phyloP scores from a whole-genome alignment of 495 filamentous ascomycete species.

The Pseudomonodictys pantanalensis region DNA sequence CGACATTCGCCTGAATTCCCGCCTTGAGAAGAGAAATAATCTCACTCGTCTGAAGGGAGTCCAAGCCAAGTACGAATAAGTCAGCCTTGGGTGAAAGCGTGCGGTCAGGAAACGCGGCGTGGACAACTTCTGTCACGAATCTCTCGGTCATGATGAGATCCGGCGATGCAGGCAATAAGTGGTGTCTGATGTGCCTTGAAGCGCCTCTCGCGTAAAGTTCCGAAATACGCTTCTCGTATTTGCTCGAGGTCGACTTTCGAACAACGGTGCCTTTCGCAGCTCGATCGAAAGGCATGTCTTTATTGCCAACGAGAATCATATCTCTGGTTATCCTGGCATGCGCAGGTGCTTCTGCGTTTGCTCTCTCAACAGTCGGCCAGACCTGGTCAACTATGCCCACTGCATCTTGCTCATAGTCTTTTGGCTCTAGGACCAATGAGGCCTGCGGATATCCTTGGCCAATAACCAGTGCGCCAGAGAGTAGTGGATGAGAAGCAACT shows the following conservation, averaged over 20 bases:
- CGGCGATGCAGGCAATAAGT: background rate
- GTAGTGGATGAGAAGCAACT: slow-evolving; percentile 15
- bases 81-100: background rate
- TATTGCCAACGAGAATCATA: background rate
- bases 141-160: background rate
- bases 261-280: slow-evolving; percentile 10
- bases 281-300: background rate
- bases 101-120: background rate
- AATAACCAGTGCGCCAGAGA: slow-evolving; percentile 39
- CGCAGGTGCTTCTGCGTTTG: background rate
- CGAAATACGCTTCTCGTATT: slow-evolving; percentile 2
- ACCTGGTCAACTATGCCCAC: background rate
- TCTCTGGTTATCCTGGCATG: slow-evolving; percentile 2
- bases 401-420: background rate
- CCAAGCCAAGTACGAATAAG: slow-evolving; percentile 1
- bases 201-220: background rate
- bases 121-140: background rate
- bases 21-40: slow-evolving; percentile 1
- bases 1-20: background rate
- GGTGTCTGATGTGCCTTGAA: background rate
- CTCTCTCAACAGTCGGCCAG: background rate
- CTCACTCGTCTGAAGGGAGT: background rate
- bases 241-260: background rate
- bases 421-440: slow-evolving; percentile 39
- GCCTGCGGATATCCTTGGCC: slow-evolving; percentile 42